Percentiles rank a stretch among this genome's conserved stretches.
These are phyloP conservation scores for Mytilinidion resinicola DNA, from an alignment of 495 filamentous ascomycete species.

Conservation along the genomic window DNA sequence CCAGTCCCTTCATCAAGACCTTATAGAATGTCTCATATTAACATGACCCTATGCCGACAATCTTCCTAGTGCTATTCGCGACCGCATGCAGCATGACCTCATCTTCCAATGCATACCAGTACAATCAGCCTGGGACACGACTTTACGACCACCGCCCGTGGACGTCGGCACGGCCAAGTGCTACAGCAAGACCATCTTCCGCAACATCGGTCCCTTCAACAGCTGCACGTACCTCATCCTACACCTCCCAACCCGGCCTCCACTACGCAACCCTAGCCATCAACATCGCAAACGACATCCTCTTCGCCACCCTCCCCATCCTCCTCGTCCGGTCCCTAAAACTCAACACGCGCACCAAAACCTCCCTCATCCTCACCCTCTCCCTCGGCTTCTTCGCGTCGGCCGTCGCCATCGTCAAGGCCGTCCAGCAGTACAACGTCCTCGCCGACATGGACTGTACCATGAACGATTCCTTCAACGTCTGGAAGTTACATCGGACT, in stretches of 20 bases:
- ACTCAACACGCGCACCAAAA: constrained; percentile 31
- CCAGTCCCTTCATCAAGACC: too few species aligned
- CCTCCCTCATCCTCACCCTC: constrained; percentile 28
- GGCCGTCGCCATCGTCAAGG: constrained; percentile 32
- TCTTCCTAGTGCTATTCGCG: constrained; percentile 26
- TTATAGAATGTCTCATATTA: too few species aligned
- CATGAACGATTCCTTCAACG: constrained; percentile 29
- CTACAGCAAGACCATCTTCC: constrained; percentile 25
- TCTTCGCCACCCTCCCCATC: constrained; percentile 31
- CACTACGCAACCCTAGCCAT: constrained; percentile 16
- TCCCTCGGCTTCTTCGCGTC: constrained; percentile 32
- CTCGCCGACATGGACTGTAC: constrained; percentile 23
- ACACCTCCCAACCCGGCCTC: background rate
- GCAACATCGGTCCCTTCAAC: constrained; percentile 30
- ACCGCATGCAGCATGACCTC: constrained; percentile 29
- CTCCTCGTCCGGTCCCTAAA: constrained; percentile 32
- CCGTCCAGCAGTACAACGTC: constrained; percentile 27
- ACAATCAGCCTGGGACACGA: constrained; percentile 24
- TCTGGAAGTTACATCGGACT: constrained; percentile 34
- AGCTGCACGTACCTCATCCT: constrained; percentile 11
- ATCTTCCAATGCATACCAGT: constrained; percentile 32
- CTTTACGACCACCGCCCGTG: constrained; percentile 20
- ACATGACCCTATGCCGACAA: background rate
- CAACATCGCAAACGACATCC: constrained; percentile 32
- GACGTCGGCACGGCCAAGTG: constrained; percentile 27